A percentile compares a stretch with the other conserved stretches of the same genome.
These are phyloP conservation scores for Candida oleophila DNA, from an alignment of 805 yeast genomes.

Conservation along the genomic window DNA sequence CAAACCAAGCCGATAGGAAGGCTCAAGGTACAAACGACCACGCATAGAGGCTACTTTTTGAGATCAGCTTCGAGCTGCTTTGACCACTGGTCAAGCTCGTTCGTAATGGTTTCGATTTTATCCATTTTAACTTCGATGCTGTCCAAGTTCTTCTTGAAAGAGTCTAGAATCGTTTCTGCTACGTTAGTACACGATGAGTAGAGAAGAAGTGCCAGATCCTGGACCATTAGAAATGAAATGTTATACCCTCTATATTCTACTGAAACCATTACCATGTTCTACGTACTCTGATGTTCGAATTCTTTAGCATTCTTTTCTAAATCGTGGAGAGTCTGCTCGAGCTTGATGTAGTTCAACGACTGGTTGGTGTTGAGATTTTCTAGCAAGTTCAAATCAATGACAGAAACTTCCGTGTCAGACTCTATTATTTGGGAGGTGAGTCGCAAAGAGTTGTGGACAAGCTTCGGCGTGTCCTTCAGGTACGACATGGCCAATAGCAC, in stretches of 20 bases:
- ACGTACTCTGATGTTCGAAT: conserved; percentile 25
- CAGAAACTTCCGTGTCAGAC: conserved; percentile 40
- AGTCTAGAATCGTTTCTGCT: background rate
- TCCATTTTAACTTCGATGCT: conserved; percentile 35
- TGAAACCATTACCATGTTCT: no score
- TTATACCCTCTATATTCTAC: no score
- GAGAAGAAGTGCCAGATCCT: background rate
- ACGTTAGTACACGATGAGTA: background rate
- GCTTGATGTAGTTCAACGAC: conserved; percentile 49
- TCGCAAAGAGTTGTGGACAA: conserved; percentile 29
- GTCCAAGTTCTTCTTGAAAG: conserved; percentile 16
- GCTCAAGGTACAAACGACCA: background rate
- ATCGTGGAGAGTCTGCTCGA: conserved; percentile 38
- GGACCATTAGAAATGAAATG: no score
- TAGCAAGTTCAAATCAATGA: conserved; percentile 47
- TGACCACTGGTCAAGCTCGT: conserved; percentile 64
- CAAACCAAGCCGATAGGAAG: no score
- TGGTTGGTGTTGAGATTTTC: conserved; percentile 60
- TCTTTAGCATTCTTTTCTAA: conserved; percentile 42
- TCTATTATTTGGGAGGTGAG: conserved; percentile 32
- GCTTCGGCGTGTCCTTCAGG: conserved; percentile 28
- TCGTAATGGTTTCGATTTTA: conserved; percentile 44
- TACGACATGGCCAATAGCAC: conserved; percentile 17
- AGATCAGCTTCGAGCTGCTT: conserved; percentile 45
- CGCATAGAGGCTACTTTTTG: conserved; percentile 20